A percentile compares a stretch with the other conserved stretches of the same genome.
Evolutionary conservation across 441 rosid species (phyloP).

Genomic region (Omphalea diandra): DNA sequence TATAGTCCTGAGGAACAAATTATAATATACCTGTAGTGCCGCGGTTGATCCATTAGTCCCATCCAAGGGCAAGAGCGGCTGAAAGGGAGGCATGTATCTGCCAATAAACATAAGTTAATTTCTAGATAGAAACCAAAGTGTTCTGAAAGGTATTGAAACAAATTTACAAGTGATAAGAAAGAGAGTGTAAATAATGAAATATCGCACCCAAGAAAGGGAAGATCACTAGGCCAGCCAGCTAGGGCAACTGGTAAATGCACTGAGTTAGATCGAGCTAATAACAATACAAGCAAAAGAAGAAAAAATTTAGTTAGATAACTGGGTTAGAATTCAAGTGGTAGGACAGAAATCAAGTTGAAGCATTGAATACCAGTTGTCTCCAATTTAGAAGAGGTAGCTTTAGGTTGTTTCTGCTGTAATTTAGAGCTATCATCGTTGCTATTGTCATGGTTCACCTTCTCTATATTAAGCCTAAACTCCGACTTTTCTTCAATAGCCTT

Average conservation of each 20-base stretch:
- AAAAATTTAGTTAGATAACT: neutral
- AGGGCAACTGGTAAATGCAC: constrained; percentile 50
- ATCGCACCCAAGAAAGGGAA: constrained; percentile 71
- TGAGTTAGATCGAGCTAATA: constrained; percentile 55
- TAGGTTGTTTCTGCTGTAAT: constrained; percentile 29
- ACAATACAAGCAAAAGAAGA: neutral
- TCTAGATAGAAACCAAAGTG: constrained; percentile 2
- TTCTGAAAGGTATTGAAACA: neutral
- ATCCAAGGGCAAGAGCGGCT: constrained; percentile 67
- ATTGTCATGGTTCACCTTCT: constrained; percentile 46
- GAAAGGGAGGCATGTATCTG: constrained; percentile 72
- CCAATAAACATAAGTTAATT: constrained; percentile 8
- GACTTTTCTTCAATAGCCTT: constrained; percentile 29
- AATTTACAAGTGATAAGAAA: constrained; percentile 1
- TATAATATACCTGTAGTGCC: constrained; percentile 54
- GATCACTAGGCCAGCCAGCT: constrained; percentile 70
- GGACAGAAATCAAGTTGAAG: neutral
- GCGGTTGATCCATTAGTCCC: constrained; percentile 48
- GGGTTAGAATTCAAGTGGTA: neutral
- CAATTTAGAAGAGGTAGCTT: constrained; percentile 24
- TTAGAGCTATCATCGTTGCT: constrained; percentile 26
- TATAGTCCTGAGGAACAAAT: neutral
- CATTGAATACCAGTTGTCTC: constrained; percentile 49
- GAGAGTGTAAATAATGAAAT: neutral
- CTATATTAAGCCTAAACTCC: constrained; percentile 58